These are phyloP conservation scores for Backusella psychrophila DNA, from an alignment of 192 early-diverging fungal species.

Conservation along the genomic window DNA sequence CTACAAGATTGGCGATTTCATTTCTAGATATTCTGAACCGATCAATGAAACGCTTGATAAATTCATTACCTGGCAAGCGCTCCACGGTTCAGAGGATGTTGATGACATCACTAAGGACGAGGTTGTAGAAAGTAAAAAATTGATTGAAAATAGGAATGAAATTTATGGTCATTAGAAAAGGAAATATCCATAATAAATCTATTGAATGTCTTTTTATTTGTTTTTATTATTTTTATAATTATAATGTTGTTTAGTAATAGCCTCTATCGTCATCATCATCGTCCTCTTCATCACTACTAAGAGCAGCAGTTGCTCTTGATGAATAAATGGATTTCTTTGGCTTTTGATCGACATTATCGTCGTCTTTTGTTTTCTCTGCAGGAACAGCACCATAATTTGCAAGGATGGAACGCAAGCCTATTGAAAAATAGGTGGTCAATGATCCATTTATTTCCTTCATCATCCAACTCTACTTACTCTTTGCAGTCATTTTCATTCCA, in stretches of 20 bases:
- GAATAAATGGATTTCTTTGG: conserved; percentile 48
- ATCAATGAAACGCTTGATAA: neutral
- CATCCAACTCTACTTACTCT: conserved; percentile 40
- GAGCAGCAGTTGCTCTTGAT: conserved; percentile 52
- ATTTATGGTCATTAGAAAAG: neutral
- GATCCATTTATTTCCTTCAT: neutral
- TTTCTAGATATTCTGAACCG: neutral
- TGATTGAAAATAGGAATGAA: neutral
- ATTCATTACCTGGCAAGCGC: neutral
- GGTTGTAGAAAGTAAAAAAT: neutral
- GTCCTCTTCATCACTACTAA: conserved; percentile 55
- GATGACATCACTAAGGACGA: neutral
- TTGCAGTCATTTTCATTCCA: conserved; percentile 74
- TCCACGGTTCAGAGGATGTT: neutral
- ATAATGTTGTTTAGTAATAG: conserved; percentile 22
- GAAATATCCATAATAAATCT: neutral
- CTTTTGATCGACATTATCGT: conserved; percentile 13
- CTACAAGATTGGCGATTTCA: neutral
- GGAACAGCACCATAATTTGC: conserved; percentile 42
- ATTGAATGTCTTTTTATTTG: neutral
- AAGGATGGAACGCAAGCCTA: conserved; percentile 28
- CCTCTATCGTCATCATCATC: conserved; percentile 40
- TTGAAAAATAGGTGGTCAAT: neutral
- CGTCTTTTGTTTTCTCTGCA: conserved; percentile 7
- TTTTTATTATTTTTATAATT: neutral